Evolutionary conservation across 345 rosid species (phyloP).

Genomic region (Salix udensis): DNA sequence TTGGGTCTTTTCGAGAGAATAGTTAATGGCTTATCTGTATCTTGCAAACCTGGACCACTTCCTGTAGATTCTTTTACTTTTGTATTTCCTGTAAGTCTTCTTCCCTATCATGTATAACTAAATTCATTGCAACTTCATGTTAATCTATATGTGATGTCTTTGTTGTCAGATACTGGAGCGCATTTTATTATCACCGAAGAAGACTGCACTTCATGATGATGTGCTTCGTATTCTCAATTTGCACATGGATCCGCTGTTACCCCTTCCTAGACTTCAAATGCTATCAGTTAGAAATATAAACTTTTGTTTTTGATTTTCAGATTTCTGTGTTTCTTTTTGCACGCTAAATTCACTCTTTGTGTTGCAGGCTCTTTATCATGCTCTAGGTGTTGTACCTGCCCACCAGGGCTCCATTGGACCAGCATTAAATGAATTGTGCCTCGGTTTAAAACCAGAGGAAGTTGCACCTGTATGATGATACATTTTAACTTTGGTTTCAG

Average conservation of each 20-base stretch:
- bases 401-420: slow-evolving; percentile 79
- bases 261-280: slow-evolving; percentile 93
- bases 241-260: slow-evolving; percentile 90
- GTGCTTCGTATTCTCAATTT: slow-evolving; percentile 74
- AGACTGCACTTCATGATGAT: slow-evolving; percentile 76
- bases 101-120: background rate
- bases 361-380: slow-evolving; percentile 85
- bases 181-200: slow-evolving; percentile 65
- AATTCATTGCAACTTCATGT: slow-evolving; percentile 10
- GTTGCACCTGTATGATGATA: slow-evolving; percentile 62
- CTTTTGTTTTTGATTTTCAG: slow-evolving; percentile 14
- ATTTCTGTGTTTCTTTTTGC: background rate
- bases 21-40: slow-evolving; percentile 54
- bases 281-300: slow-evolving; percentile 56
- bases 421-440: slow-evolving; percentile 89
- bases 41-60: slow-evolving; percentile 88
- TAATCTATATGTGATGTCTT: slow-evolving; percentile 3
- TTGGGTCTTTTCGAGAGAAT: slow-evolving; percentile 80
- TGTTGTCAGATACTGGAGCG: slow-evolving; percentile 82
- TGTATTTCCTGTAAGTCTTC: slow-evolving; percentile 74
- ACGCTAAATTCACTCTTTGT: slow-evolving; percentile 12
- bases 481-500: background rate
- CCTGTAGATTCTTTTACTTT: slow-evolving; percentile 94
- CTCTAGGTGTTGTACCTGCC: slow-evolving; percentile 77
- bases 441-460: slow-evolving; percentile 82